A percentile compares a stretch with the other conserved stretches of the same genome.
phyloP scores from a whole-genome alignment of 2,329 filamentous ascomycete species.

The Zarea fungicola region DNA sequence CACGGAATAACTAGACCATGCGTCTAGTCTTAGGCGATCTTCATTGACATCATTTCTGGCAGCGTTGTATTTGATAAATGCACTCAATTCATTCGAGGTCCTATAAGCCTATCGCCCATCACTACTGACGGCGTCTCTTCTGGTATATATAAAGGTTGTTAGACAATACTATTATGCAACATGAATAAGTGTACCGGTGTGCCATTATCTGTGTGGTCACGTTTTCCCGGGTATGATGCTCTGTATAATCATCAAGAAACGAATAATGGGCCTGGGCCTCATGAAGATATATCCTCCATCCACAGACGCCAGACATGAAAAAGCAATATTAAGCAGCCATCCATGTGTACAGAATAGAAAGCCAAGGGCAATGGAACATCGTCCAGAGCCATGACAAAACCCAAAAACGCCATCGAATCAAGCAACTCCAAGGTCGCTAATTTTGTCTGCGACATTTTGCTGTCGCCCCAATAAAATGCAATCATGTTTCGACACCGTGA shows the following conservation, averaged over 20 bases:
- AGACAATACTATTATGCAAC: constrained; percentile 13
- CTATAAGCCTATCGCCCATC: neutral
- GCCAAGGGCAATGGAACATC: neutral
- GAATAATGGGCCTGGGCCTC: neutral
- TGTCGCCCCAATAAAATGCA: constrained; percentile 12
- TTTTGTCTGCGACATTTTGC: constrained; percentile 5
- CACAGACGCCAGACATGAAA: neutral
- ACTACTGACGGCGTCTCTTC: neutral
- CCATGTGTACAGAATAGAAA: constrained; percentile 2
- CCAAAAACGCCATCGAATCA: constrained; percentile 1
- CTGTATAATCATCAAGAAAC: constrained; percentile 2
- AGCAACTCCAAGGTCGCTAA: neutral
- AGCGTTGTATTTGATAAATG: too few relatives aligned
- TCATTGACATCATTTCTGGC: too few relatives aligned
- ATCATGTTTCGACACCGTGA: too few relatives aligned
- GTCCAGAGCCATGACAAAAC: neutral
- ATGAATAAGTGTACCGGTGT: constrained; percentile 5
- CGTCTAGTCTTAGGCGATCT: too few relatives aligned
- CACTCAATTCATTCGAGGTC: neutral
- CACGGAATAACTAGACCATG: too few relatives aligned
- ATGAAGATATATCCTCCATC: neutral
- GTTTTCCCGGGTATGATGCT: constrained; percentile 3
- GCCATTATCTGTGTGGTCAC: neutral
- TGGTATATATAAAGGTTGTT: constrained; percentile 7
- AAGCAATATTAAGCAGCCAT: constrained; percentile 1